Base-by-base conservation (phyloP, 352 stramenopile genomes). In the Phytophthora fragariae region DNA sequence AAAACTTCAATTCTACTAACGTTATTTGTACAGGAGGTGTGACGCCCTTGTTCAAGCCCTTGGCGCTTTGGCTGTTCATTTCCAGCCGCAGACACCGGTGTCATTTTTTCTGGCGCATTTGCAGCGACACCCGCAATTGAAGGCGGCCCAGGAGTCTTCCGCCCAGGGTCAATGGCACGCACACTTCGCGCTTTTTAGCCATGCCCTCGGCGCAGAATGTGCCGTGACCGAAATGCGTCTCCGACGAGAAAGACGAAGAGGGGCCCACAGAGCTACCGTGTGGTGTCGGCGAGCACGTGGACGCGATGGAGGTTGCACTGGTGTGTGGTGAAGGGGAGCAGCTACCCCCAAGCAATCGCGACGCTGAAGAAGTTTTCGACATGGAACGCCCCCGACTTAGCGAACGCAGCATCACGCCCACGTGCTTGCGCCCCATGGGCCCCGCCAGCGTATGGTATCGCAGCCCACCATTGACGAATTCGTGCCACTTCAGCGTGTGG, bases 391-490 rank as follows among this genome's bases (percentile, higher is more conserved):
- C 75, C 72, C 70, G 68, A 50, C 41, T 66, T 35, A 71, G 74
- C 37, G 81, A 86, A 8, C 83, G 83, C 33, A 91, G 68, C 21
- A 91, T 62, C 24, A 94, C 64, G 5, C 84, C 82, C 2, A 94
- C 83, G 63, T 94, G 87, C 75, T 92, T 92, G 57, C 80, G 83
- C 24, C 83, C 81, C 2, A 75, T 66, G 21, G 82, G 59, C 5
- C 67, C 70, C 17, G 82, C 83, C 55, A 84, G 83, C 5, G 85
- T 92, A 55, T 88, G 80, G 70, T 92, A 92, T 5, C 84, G 76
- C 37, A 94, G 68, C 0, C 87, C 87, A 58, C 78, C 70, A 50
- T 91, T 86, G 19, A 92, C 87, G 70, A 92, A 92, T 54, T 85
- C 74, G 57, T 90, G 86, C 87, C 85, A 94, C 31, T 88, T 83